Conservation (phyloP, 352 stramenopile genomes). For the Plasmopara muralis region DNA sequence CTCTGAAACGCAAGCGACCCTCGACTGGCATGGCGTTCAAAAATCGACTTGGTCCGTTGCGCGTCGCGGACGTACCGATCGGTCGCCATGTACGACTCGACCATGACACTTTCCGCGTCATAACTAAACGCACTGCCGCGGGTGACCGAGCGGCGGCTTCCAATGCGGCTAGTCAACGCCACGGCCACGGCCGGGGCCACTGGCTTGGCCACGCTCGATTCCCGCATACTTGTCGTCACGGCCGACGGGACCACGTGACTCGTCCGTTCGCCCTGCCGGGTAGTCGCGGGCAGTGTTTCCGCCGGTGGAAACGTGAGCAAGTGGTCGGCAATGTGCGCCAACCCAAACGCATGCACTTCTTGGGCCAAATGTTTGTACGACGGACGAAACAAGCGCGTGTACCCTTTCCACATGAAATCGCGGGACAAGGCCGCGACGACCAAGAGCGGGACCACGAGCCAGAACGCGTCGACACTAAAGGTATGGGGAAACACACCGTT, state of each 20-base stretch:
- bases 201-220: conserved; percentile 24
- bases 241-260: neutral
- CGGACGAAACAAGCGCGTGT: conserved; percentile 67
- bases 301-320: conserved; percentile 75
- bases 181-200: conserved; percentile 26
- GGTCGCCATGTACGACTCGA: conserved; percentile 82
- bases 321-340: conserved; percentile 55
- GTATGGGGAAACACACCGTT: conserved; percentile 74
- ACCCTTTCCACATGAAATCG: conserved; percentile 81
- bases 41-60: conserved; percentile 46
- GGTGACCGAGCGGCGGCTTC: conserved; percentile 28
- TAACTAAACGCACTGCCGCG: conserved; percentile 84
- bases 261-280: conserved; percentile 17
- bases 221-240: conserved; percentile 22
- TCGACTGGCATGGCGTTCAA: conserved; percentile 79
- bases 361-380: conserved; percentile 85
- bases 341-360: conserved; percentile 64
- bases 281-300: conserved; percentile 57
- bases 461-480: conserved; percentile 65
- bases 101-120: conserved; percentile 85
- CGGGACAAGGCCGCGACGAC: conserved; percentile 62
- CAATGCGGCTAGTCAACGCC: conserved; percentile 24
- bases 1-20: conserved; percentile 76
- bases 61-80: conserved; percentile 47
- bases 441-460: conserved; percentile 67